Evolutionary conservation across 179 eudicot species (phyloP).

Genomic region (Gypsophila paniculata): DNA sequence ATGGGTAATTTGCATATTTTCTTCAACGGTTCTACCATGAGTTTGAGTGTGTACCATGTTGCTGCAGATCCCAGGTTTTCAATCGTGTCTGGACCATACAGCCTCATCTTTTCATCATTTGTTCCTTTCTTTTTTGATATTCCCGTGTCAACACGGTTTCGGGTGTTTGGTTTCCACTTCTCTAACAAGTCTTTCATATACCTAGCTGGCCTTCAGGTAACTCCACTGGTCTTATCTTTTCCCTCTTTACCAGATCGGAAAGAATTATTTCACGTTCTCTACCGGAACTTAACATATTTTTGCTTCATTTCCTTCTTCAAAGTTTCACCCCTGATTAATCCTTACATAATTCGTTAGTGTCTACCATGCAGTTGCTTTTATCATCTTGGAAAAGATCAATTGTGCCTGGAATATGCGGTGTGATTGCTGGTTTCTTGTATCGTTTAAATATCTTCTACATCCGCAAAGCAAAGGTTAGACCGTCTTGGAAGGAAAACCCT

Average conservation of each 20-base stretch:
- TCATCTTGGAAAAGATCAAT: conserved; percentile 94
- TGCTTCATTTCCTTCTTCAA: not conserved
- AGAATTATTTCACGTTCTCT: too few species aligned
- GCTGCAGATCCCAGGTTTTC: conserved; percentile 64
- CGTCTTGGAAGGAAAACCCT: too few species aligned
- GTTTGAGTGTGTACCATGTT: not conserved
- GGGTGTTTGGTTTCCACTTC: conserved; percentile 61
- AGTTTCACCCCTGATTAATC: not conserved
- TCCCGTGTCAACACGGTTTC: conserved; percentile 85
- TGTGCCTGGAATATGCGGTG: conserved; percentile 84
- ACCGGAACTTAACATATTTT: too few species aligned
- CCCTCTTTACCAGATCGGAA: not conserved
- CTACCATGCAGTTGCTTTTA: conserved; percentile 62
- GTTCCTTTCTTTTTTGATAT: conserved; percentile 88
- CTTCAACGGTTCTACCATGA: not conserved
- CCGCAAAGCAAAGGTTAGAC: conserved; percentile 69
- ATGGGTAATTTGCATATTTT: not conserved
- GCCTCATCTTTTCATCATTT: conserved; percentile 82
- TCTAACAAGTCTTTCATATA: conserved; percentile 91
- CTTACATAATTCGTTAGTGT: conserved; percentile 7
- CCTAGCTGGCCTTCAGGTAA: conserved; percentile 97
- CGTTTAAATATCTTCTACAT: conserved; percentile 63
- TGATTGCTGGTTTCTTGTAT: conserved; percentile 74
- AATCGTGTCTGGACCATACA: conserved; percentile 85
- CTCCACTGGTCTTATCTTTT: too few species aligned